Evolutionary conservation across 2,329 filamentous ascomycete species (phyloP).

Genomic region (Cordyceps cicadae): DNA sequence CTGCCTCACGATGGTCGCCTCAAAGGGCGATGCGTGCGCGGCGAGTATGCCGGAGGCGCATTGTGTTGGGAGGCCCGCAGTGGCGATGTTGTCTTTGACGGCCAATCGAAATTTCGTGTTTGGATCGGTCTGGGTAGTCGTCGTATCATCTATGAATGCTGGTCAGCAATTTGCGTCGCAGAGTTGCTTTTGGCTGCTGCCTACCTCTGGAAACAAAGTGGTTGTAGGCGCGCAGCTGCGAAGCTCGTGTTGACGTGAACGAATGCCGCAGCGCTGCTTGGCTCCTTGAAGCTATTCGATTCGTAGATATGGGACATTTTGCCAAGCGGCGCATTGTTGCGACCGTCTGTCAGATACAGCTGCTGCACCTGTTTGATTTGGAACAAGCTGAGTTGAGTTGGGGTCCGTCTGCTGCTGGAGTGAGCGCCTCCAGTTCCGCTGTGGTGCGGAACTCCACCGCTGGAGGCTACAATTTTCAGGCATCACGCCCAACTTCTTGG

Average conservation of each 20-base stretch:
- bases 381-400: neutral
- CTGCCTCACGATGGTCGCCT: slow-evolving; percentile 69
- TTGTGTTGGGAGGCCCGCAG: slow-evolving; percentile 60
- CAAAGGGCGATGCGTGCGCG: slow-evolving; percentile 66
- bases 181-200: neutral
- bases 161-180: neutral
- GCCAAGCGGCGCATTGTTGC: slow-evolving; percentile 22
- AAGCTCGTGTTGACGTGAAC: neutral
- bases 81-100: slow-evolving; percentile 73
- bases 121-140: neutral
- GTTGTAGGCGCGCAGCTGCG: slow-evolving; percentile 25
- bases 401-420: too few species aligned
- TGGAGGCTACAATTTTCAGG: neutral
- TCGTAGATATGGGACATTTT: neutral
- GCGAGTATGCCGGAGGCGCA: slow-evolving; percentile 70
- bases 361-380: neutral
- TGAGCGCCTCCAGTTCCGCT: neutral
- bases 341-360: slow-evolving; percentile 23
- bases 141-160: neutral
- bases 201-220: slow-evolving; percentile 28
- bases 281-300: neutral
- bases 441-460: slow-evolving; percentile 3
- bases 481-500: too few species aligned
- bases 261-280: neutral
- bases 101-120: slow-evolving; percentile 39